These are phyloP conservation scores for Cymbopogon flexuosus DNA, from an alignment of 202 grass and related monocot species.

Conservation along the genomic window DNA sequence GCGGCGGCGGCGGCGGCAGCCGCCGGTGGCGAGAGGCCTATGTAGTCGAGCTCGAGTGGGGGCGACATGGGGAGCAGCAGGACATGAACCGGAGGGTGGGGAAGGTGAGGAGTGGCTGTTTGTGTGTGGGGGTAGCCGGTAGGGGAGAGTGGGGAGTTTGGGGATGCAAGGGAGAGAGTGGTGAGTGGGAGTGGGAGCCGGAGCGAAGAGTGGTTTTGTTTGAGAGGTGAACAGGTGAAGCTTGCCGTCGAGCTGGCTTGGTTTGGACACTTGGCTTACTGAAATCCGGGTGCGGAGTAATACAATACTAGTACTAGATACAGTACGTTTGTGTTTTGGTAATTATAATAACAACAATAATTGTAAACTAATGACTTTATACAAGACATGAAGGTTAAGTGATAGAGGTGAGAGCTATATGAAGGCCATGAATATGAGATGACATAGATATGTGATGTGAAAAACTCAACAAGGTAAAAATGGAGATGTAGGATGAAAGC, in stretches of 20 bases:
- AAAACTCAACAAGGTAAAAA: too few species aligned
- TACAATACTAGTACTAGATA: too few species aligned
- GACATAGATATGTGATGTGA: too few species aligned
- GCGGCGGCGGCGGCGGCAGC: constrained; percentile 9
- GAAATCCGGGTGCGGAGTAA: too few species aligned
- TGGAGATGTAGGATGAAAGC: too few species aligned
- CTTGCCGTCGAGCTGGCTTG: background rate
- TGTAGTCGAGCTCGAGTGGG: constrained; percentile 58
- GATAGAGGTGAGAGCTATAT: too few species aligned
- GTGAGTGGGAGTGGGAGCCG: background rate
- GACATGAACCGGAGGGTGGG: constrained; percentile 44
- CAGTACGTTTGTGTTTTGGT: too few species aligned
- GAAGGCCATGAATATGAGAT: too few species aligned
- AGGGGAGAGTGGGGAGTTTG: background rate
- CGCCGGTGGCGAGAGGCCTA: constrained; percentile 51
- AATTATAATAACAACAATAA: too few species aligned
- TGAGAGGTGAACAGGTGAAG: constrained; percentile 19
- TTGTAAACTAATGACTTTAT: too few species aligned
- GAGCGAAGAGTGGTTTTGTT: background rate
- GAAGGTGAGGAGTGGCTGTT: constrained; percentile 26
- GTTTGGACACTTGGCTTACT: background rate
- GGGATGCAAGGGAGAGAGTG: background rate
- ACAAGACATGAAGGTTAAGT: too few species aligned
- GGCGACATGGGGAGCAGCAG: constrained; percentile 55
- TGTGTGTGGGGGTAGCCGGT: background rate